A percentile compares a stretch with the other conserved stretches of the same genome.
phyloP scores from a whole-genome alignment of 257 asterid genomes.

The Ophiorrhiza pumila region DNA sequence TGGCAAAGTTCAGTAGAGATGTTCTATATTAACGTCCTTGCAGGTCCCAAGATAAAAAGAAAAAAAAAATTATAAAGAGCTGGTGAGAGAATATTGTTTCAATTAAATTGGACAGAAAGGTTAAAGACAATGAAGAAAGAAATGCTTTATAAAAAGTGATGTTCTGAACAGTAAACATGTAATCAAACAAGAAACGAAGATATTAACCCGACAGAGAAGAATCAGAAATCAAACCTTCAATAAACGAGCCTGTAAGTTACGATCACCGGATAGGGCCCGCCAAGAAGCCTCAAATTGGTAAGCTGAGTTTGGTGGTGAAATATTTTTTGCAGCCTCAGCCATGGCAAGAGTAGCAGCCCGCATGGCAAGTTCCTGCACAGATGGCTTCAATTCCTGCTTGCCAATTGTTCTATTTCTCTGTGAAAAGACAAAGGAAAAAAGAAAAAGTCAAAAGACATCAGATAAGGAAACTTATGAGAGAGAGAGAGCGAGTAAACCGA shows the following conservation, averaged over 20 bases:
- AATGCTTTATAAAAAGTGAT: not conserved
- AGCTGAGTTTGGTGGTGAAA: slow-evolving; percentile 80
- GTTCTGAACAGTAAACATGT: not conserved
- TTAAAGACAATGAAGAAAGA: not conserved
- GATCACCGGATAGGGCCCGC: slow-evolving; percentile 86
- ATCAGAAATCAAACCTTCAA: slow-evolving; percentile 54
- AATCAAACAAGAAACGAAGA: slow-evolving; percentile 17
- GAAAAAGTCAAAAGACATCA: not conserved
- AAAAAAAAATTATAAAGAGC: not conserved
- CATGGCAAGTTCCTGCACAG: slow-evolving; percentile 89
- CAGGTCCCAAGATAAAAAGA: not conserved
- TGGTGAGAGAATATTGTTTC: not conserved
- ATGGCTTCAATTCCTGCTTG: slow-evolving; percentile 52
- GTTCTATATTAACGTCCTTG: not conserved
- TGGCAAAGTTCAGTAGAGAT: not conserved
- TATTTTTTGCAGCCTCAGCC: slow-evolving; percentile 81
- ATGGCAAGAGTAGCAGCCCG: slow-evolving; percentile 79
- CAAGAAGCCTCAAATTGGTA: slow-evolving; percentile 90
- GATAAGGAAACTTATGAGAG: not conserved
- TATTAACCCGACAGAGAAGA: slow-evolving; percentile 1
- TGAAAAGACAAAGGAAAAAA: slow-evolving; percentile 12
- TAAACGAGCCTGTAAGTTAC: slow-evolving; percentile 60
- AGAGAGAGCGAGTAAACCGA: not conserved
- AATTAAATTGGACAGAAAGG: not conserved
- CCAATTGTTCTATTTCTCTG: slow-evolving; percentile 46